Evolutionary conservation across 2,329 filamentous ascomycete genomes (phyloP).

Genomic region (Tympanopsis confertula): DNA sequence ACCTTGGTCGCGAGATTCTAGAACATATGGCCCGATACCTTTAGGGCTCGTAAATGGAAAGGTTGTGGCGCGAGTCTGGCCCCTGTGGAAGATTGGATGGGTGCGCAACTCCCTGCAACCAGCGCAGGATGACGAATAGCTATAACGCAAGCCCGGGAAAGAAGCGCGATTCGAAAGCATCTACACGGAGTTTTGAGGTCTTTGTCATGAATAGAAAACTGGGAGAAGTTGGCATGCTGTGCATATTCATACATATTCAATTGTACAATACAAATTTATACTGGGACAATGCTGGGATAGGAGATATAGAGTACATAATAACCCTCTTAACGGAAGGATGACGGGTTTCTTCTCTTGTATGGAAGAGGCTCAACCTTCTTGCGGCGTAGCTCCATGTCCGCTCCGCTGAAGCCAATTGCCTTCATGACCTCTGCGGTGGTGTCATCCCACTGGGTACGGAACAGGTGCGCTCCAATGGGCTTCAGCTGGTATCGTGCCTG

Average conservation of each 20-base stretch:
- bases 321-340: not conserved
- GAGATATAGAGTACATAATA: not conserved
- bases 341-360: slow-evolving; percentile 1
- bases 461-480: slow-evolving; percentile 1
- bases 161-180: too few species aligned
- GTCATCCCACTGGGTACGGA: not conserved
- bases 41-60: not conserved
- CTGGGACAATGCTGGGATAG: not conserved
- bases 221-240: too few species aligned
- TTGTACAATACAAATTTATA: slow-evolving; percentile 1
- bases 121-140: not conserved
- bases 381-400: not conserved
- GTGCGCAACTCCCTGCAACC: not conserved
- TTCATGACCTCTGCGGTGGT: not conserved
- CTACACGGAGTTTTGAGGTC: not conserved
- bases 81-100: not conserved
- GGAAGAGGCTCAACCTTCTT: not conserved
- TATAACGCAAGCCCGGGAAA: too few species aligned
- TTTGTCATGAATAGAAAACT: not conserved
- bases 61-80: not conserved
- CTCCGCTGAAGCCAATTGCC: not conserved
- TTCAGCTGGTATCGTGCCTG: not conserved
- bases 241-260: slow-evolving; percentile 1
- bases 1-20: slow-evolving; percentile 1
- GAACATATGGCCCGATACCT: not conserved